A percentile compares a stretch with the other conserved stretches of the same genome.
phyloP scores from a whole-genome alignment of 2,329 filamentous ascomycete species.

The Ophiostoma fasciatum region DNA sequence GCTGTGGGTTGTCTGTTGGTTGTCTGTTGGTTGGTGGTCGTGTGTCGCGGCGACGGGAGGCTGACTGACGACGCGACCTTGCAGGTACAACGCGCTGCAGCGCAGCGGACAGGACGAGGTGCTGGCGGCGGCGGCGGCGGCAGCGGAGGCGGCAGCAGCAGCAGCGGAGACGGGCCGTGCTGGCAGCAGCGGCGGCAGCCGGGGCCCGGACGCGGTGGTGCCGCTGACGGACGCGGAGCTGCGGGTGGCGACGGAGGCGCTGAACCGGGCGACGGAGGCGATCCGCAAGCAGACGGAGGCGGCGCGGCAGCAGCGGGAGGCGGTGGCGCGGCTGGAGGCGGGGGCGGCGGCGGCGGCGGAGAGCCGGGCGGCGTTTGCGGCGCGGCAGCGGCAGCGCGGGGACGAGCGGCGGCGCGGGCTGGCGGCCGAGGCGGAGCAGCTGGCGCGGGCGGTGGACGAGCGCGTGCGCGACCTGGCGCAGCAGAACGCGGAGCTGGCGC shows the following conservation, averaged over 20 bases:
- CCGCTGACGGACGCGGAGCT: slow-evolving; percentile 46
- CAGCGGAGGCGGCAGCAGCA: neutral
- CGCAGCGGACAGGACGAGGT: slow-evolving; percentile 31
- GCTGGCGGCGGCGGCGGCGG: slow-evolving; percentile 21
- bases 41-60: too few species aligned
- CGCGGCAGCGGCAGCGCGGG: slow-evolving; percentile 22
- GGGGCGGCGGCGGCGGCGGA: slow-evolving; percentile 18
- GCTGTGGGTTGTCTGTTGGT: slow-evolving; percentile 24
- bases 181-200: slow-evolving; percentile 20
- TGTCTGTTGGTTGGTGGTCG: neutral
- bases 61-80: neutral
- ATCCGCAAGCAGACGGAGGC: slow-evolving; percentile 50
- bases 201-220: slow-evolving; percentile 23
- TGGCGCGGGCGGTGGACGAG: slow-evolving; percentile 31
- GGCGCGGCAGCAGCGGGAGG: slow-evolving; percentile 46
- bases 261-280: slow-evolving; percentile 48
- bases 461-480: slow-evolving; percentile 34
- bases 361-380: slow-evolving; percentile 17
- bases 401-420: slow-evolving; percentile 27
- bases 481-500: slow-evolving; percentile 29
- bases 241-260: slow-evolving; percentile 42
- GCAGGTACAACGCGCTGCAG: slow-evolving; percentile 35
- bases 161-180: slow-evolving; percentile 15
- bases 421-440: slow-evolving; percentile 29
- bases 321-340: slow-evolving; percentile 37